Base-by-base conservation (phyloP, 495 filamentous ascomycete genomes). In the Aspergillus cavernicola region DNA sequence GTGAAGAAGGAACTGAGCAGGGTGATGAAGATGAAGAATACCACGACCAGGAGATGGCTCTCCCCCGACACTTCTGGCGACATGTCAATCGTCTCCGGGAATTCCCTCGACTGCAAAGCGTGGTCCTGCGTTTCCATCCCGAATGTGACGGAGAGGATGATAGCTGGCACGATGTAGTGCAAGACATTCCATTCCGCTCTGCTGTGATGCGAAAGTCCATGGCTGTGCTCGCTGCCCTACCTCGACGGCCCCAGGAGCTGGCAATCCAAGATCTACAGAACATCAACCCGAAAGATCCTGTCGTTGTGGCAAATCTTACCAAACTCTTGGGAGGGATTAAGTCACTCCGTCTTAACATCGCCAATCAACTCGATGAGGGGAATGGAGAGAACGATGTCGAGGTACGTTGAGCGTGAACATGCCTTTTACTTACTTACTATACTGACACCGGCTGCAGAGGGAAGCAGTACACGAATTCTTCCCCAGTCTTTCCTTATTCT, bases 251-350 rank as follows among this genome's bases (percentile, higher is more conserved):
- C 20, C 39, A 43, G 36, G 64, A 63, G n/a, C 49, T 65, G 1
- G 57, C 46, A 1, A 49, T 67, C 20, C 56, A 36, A 2, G 52
- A 67, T 18, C 39, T 61, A 11, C 57, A 63, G 16, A 64, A 62
- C 41, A 33, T 50, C 47, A 52, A 57, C 43, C 22, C 20, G 46
- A 45, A 26, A 22, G 35, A 29, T 43, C 7, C 32, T 8, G 29
- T 41, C n/a, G 39, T 41, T 1, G 37, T 56, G 19, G 39, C 19
- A 2, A 48, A 53, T 13, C 8, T 56, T 10, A 33, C 13, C 29
- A 59, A 54, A 41, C 35, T 56, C n/a, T 26, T 67, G 15, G 13
- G 15, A 0, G 28, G 16, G 0, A 12, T 65, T 13, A 45, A 16
- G 4, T 59, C 62, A 0, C 44, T 67, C 7, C 53, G 62, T 10